These are phyloP conservation scores for Lolium perenne DNA, from an alignment of 176 grass and related monocot species.

Conservation along the genomic window DNA sequence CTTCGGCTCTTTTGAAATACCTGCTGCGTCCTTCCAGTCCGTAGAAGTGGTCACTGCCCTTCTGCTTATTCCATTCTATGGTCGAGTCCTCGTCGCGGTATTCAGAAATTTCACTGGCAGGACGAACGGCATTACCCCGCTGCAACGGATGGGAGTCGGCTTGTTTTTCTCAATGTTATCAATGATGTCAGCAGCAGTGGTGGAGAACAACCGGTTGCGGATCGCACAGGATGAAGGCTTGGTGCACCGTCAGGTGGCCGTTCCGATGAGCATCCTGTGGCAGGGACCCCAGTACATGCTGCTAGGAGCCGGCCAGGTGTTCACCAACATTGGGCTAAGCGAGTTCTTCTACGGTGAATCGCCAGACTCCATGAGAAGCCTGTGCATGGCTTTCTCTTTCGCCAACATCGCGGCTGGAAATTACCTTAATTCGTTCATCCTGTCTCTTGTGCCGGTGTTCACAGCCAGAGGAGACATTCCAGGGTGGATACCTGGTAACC, in stretches of 20 bases:
- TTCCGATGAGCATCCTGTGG: constrained; percentile 61
- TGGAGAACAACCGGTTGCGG: constrained; percentile 49
- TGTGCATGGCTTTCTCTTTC: constrained; percentile 49
- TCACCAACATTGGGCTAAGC: constrained; percentile 49
- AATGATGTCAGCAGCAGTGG: constrained; percentile 57
- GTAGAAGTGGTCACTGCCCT: constrained; percentile 46
- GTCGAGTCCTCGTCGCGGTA: constrained; percentile 52
- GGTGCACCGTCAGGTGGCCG: constrained; percentile 28
- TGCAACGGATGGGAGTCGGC: constrained; percentile 54
- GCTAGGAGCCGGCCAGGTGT: constrained; percentile 52
- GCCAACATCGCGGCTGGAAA: constrained; percentile 46
- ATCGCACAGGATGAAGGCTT: constrained; percentile 35
- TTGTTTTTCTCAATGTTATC: constrained; percentile 49
- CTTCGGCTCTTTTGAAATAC: constrained; percentile 46
- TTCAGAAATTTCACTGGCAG: constrained; percentile 51
- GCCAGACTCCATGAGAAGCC: constrained; percentile 61
- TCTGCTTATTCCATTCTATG: constrained; percentile 53
- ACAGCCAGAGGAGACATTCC: constrained; percentile 46
- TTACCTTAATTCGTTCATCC: constrained; percentile 57
- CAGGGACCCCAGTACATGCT: constrained; percentile 65
- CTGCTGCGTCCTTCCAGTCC: not conserved
- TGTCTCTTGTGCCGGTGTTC: constrained; percentile 46
- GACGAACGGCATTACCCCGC: constrained; percentile 52
- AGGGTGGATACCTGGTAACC: constrained; percentile 64
- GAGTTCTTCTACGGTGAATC: constrained; percentile 66